Percentiles rank a stretch among this genome's conserved stretches.
Conservation (phyloP, 371 early-diverging fungal species). For the Lichtheimia ornata region DNA sequence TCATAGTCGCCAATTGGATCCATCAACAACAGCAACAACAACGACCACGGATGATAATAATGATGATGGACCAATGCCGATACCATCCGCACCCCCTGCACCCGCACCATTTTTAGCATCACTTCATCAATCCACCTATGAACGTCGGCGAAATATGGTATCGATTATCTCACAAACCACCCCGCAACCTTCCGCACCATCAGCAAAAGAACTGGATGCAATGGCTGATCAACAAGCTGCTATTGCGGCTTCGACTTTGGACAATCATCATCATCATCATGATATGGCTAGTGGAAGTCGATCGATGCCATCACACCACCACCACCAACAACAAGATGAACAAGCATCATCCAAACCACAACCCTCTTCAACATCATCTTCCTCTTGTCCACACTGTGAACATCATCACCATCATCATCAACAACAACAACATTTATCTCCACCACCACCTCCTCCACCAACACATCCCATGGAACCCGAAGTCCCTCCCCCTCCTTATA, state of each 20-base stretch:
- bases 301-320: background rate
- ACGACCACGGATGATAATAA: background rate
- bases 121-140: constrained; percentile 2
- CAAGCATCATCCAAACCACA: background rate
- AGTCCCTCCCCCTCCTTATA: constrained; percentile 24
- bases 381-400: constrained; percentile 8
- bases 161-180: constrained; percentile 9
- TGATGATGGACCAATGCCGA: constrained; percentile 1
- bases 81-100: constrained; percentile 14
- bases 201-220: constrained; percentile 20
- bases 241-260: background rate
- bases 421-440: background rate
- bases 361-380: background rate
- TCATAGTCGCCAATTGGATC: background rate
- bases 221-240: background rate
- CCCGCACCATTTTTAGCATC: constrained; percentile 5
- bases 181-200: constrained; percentile 19
- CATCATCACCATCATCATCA: constrained; percentile 5
- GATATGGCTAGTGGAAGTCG: background rate
- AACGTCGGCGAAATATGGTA: constrained; percentile 5
- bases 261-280: background rate
- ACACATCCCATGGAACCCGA: constrained; percentile 9
- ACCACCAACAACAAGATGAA: background rate
- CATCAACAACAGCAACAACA: constrained; percentile 1
- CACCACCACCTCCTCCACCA: background rate